Percentiles rank a stretch among this genome's conserved stretches.
These are phyloP conservation scores for Kwoniella sp. DNA, from an alignment of 768 basidiomycete species.

Conservation along the genomic window DNA sequence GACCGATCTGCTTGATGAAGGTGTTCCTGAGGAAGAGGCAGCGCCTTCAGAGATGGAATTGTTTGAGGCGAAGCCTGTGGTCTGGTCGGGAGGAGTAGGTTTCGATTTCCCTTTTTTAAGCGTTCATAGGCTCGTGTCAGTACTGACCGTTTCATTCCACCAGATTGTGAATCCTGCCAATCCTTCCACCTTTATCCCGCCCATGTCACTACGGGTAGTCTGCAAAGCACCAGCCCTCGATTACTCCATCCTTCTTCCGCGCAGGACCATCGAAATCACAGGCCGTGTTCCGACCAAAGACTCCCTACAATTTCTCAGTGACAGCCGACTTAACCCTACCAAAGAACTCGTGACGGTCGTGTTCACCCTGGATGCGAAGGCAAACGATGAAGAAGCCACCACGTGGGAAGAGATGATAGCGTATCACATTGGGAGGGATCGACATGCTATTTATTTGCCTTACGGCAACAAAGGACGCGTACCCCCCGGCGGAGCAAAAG, in stretches of 20 bases:
- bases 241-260: constrained; percentile 42
- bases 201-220: constrained; percentile 24
- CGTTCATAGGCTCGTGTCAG: no score
- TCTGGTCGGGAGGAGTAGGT: constrained; percentile 50
- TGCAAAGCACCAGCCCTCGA: constrained; percentile 14
- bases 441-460: constrained; percentile 45
- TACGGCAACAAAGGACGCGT: constrained; percentile 24
- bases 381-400: constrained; percentile 26
- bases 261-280: constrained; percentile 34
- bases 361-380: constrained; percentile 33
- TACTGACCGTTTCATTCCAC: neutral
- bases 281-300: constrained; percentile 44
- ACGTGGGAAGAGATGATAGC: constrained; percentile 39
- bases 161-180: constrained; percentile 48
- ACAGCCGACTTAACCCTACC: constrained; percentile 32
- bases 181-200: constrained; percentile 22
- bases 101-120: no score
- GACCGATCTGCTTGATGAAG: constrained; percentile 14
- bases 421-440: constrained; percentile 43
- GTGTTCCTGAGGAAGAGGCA: neutral
- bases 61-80: constrained; percentile 31
- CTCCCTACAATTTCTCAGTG: constrained; percentile 38
- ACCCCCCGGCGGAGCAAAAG: constrained; percentile 44
- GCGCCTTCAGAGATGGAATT: constrained; percentile 22
- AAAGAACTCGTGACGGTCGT: constrained; percentile 48